Conservation (phyloP, 176 grass and related monocot genomes). For the Elymus sibiricus region DNA sequence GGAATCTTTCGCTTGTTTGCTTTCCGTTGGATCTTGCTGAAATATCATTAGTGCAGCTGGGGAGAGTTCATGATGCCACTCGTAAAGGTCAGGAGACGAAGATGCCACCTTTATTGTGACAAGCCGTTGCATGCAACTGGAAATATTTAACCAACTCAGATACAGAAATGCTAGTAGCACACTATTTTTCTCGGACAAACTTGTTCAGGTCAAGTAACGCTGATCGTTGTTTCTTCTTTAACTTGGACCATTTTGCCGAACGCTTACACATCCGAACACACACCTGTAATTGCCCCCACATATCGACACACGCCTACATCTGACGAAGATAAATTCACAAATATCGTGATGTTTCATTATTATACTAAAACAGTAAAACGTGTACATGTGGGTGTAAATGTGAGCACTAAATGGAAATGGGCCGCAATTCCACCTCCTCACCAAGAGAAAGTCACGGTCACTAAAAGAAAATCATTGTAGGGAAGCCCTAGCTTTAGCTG, state of each 20-base stretch:
- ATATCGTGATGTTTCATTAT: neutral
- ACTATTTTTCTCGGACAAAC: neutral
- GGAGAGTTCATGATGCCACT: conserved; percentile 24
- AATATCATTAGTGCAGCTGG: conserved; percentile 10
- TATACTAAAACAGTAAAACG: neutral
- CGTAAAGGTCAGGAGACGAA: conserved; percentile 34
- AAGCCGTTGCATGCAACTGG: neutral
- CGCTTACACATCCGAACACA: neutral
- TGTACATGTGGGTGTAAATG: neutral
- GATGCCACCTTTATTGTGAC: conserved; percentile 18
- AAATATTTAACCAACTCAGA: neutral
- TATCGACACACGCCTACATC: neutral
- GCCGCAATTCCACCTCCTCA: neutral
- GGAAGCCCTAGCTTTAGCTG: too few species aligned
- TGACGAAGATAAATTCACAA: too few species aligned
- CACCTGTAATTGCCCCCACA: neutral
- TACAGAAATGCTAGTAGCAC: neutral
- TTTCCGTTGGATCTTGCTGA: conserved; percentile 39
- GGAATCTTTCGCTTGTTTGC: conserved; percentile 60
- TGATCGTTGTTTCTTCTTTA: neutral
- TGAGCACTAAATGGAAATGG: neutral
- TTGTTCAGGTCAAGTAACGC: neutral
- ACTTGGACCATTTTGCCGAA: neutral
- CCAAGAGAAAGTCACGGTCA: too few species aligned
- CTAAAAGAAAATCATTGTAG: too few species aligned